phyloP scores from a whole-genome alignment of 2,329 filamentous ascomycete genomes.

The Apiospora sp. region DNA sequence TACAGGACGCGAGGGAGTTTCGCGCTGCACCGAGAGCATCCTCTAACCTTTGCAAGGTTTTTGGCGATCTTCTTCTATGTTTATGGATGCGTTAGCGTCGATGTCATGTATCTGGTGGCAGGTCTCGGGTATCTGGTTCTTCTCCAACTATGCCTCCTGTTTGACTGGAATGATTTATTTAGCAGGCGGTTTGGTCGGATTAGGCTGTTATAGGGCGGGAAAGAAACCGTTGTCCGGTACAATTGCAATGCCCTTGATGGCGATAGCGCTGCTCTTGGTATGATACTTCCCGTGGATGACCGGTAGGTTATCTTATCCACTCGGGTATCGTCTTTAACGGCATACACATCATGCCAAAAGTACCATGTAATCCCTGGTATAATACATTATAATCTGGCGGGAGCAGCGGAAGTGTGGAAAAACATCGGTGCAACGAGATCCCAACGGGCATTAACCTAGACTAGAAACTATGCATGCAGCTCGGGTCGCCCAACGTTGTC shows the following conservation, averaged over 20 bases:
- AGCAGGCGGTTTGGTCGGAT: slow-evolving; percentile 28
- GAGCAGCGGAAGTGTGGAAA: background rate
- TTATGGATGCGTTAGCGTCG: slow-evolving; percentile 29
- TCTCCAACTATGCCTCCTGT: slow-evolving; percentile 27
- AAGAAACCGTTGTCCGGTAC: background rate
- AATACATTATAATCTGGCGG: no score
- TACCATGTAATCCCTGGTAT: no score
- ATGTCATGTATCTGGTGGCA: slow-evolving; percentile 30
- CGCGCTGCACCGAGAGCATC: slow-evolving; percentile 21
- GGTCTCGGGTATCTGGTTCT: slow-evolving; percentile 29
- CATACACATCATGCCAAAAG: no score
- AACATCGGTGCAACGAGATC: background rate
- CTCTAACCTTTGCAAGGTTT: slow-evolving; percentile 23
- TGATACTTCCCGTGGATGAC: no score
- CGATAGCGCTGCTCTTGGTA: no score
- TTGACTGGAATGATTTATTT: slow-evolving; percentile 29
- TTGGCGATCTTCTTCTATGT: slow-evolving; percentile 27
- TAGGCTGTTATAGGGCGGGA: slow-evolving; percentile 26
- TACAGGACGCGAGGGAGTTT: slow-evolving; percentile 27
- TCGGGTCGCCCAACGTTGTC: background rate
- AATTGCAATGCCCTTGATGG: background rate
- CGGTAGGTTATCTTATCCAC: background rate
- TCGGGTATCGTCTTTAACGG: no score
- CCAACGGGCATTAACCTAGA: background rate
- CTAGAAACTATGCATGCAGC: background rate